Evolutionary conservation across 2,329 filamentous ascomycete genomes (phyloP), one percentile per base, ranked within the genome.

Genomic region (Aspergillus piperis): DNA sequence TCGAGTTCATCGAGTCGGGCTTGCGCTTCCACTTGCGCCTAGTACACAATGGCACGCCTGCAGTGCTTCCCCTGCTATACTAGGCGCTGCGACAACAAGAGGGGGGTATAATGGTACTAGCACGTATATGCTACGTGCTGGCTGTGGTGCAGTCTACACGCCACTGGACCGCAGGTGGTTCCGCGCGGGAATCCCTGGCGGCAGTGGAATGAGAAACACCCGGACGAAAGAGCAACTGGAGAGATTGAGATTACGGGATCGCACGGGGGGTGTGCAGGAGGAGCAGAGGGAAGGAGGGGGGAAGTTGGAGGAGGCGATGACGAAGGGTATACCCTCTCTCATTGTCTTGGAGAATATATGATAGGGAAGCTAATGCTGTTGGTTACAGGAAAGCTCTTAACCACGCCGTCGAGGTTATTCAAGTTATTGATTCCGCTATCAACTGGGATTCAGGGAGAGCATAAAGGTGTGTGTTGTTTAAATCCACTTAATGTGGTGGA

Each of bases 401-500:
- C 90, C 0, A 96, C 91, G 0, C 91, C 91, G 0, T 92, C 89
- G 0, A 84, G 90, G 2, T 85, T 94, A 59, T 83, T 96, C 53
- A 95, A 95, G 74, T 82, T 96, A 13, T 88, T 95, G 15, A 81
- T 96, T 0, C 92, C 91, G 0, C 81, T 96, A 25, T 86, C 86
- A 0, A 88, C 85, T 0, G 77, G 81, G 49, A 86, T 88, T 59
- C 80, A 81, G 30, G 85, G 1, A 30, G 84, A 88, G 63, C 82
- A 86, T 59, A 88, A 90, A 75, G 25, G 25, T 27, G 25, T 27
- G 25, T 25, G 3, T 2, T 25, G 17, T 25, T 8, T 25, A 25
- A 2, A 25, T 25, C 2, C 6, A 25, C 5, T 25, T 25, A 7
- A 25, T 25, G 25, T 25, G 25, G 25, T 27, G 25, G 3, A 8